Base-by-base conservation (phyloP, 2,329 filamentous ascomycete species). In the Grosmannia serpens region DNA sequence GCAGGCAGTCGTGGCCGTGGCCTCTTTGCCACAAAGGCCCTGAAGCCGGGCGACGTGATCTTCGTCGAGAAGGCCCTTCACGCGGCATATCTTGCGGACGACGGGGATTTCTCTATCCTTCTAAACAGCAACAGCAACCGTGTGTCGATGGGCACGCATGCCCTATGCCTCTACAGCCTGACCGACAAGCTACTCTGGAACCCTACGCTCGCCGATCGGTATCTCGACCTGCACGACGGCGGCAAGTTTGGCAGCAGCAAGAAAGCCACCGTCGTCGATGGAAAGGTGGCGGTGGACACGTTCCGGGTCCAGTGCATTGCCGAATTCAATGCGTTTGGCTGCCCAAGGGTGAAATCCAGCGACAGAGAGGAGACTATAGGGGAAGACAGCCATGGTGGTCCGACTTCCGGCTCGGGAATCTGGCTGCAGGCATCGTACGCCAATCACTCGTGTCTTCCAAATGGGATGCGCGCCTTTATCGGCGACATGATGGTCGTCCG, bases 1-100 rank as follows among this genome's bases (percentile, higher is more conserved):
- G 73, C 72, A 5, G 59, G 62, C 0, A 63, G 66, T 29, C 67
- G 71, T 62, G 75, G 75, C 11, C 68, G 70, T 3, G 75, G 75
- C 2, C 64, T 78, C 2, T 77, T 78, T 59, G 73, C 75, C 0
- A 67, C 68, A 0, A 63, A 66, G 22, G 64, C 68, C 52, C 65
- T 77, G 52, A 64, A 63, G 5, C 68, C 70, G 0, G 74, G 74
- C 53, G 72, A 75, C 1, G 52, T 77, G 2, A 66, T 77, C 26
- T 69, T 76, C 20, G 70, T 68, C 41, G 76, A 76, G 60, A 75
- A 75, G 63, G 72, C 74, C 0, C 66, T 70, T 26, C 67, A 70
- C 41, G 68, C 73, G 57, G 71, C 71, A 0, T 75, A 74, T 69
- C 70, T 74, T 58, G 20, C 11, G 4, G 73, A 75, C 64, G 72